phyloP scores from a whole-genome alignment of 1,284 basidiomycete genomes.

The Pterulicium gracile region DNA sequence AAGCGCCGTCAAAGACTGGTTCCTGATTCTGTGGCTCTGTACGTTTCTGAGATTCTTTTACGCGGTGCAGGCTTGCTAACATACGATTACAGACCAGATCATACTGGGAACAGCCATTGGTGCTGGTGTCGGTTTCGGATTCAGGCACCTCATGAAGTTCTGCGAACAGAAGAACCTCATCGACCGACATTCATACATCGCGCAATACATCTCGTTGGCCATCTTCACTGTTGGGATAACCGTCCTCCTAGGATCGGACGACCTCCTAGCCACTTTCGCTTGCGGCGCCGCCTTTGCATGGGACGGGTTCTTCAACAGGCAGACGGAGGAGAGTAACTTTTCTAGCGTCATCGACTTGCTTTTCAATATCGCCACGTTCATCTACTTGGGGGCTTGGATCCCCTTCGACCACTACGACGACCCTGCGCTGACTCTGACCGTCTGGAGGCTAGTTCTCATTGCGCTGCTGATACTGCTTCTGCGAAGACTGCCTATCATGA shows the following conservation, averaged over 20 bases:
- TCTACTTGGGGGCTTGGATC: conserved; percentile 89
- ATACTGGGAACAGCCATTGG: conserved; percentile 76
- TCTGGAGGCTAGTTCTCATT: conserved; percentile 50
- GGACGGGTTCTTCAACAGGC: conserved; percentile 97
- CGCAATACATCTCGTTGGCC: conserved; percentile 70
- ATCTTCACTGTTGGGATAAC: conserved; percentile 78
- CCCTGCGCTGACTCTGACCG: neutral
- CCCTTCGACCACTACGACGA: conserved; percentile 48
- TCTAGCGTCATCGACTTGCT: conserved; percentile 91
- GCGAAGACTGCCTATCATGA: conserved; percentile 75
- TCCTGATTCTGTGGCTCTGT: conserved; percentile 79
- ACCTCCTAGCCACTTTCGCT: conserved; percentile 88
- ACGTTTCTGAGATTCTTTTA: conserved; percentile 22
- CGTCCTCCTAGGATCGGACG: conserved; percentile 83
- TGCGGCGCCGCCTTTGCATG: conserved; percentile 95
- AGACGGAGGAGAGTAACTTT: conserved; percentile 93
- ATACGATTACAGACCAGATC: conserved; percentile 46
- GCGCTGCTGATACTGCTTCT: conserved; percentile 72
- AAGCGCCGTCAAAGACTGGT: conserved; percentile 71
- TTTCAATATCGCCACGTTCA: conserved; percentile 85
- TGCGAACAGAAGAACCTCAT: conserved; percentile 85
- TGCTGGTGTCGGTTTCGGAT: conserved; percentile 66
- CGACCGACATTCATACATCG: conserved; percentile 84
- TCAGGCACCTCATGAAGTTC: conserved; percentile 93
- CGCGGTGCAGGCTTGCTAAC: conserved; percentile 7